Evolutionary conservation across 495 filamentous ascomycete genomes (phyloP), one percentile per base, ranked within the genome.

Genomic region (Polyplosphaeria fusca): DNA sequence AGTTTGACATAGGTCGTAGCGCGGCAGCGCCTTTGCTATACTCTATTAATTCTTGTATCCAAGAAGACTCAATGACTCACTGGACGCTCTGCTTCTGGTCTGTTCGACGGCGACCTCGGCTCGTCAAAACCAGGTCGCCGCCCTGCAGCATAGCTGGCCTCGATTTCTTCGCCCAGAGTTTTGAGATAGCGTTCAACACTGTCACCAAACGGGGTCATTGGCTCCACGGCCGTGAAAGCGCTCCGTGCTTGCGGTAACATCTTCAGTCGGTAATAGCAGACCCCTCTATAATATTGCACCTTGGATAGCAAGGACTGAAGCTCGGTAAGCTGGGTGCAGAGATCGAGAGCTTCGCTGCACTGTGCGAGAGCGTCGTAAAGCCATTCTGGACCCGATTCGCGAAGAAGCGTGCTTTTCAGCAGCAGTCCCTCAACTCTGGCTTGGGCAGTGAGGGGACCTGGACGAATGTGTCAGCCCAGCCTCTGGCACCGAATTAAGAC

Each of bases 211-310:
- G 16, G 1, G 5, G 35, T 50, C 4, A 13, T 20, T 5, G 5
- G 12, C 13, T 27, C 20, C 1, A 45, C 57, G 18, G 49, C 49
- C 18, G n/a, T 23, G 38, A 55, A 60, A 0, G 57, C 49, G 19
- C 43, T 37, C 1, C 16, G 19, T 4, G 57, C 57, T 18, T 60
- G 49, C 16, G 37, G 14, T 1, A 60, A 4, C 37, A 32, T 44
- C 7, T 45, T 28, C 43, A 60, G 23, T 42, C 26, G 49, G 19
- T 47, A 55, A 30, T 42, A 44, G 51, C 57, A 60, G 1, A 60
- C 9, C 24, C 57, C 57, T 9, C 50, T 35, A 1, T 60, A 37
- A 25, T 47, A 60, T 22, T 47, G 57, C 5, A 55, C 45, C 18
- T 47, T 47, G 3, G 57, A 43, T 14, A 60, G n/a, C 4, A 39